These are phyloP conservation scores for Seminavis robusta DNA, from an alignment of 108 stramenopile genomes.

Conservation along the genomic window DNA sequence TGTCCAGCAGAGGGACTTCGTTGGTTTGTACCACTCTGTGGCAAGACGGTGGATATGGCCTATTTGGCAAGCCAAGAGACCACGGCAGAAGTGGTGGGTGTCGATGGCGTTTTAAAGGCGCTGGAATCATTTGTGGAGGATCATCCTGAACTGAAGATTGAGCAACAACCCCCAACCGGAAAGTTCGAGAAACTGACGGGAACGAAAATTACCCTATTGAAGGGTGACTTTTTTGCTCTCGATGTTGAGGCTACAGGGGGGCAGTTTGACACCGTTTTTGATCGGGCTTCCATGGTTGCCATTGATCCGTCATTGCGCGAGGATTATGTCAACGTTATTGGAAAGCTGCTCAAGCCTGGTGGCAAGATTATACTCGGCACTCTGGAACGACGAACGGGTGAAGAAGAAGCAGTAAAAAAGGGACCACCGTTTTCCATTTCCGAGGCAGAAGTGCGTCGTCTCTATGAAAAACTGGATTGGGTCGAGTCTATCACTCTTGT, in stretches of 20 bases:
- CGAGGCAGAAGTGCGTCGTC: slow-evolving; percentile 36
- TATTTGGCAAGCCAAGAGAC: slow-evolving; percentile 42
- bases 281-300: slow-evolving; percentile 80
- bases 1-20: slow-evolving; percentile 5
- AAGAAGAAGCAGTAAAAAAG: slow-evolving; percentile 29
- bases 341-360: slow-evolving; percentile 46
- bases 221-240: slow-evolving; percentile 68
- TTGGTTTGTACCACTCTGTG: slow-evolving; percentile 87
- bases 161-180: neutral
- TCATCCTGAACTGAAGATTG: slow-evolving; percentile 50
- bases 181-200: slow-evolving; percentile 43
- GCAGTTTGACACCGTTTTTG: slow-evolving; percentile 64
- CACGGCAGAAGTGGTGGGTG: slow-evolving; percentile 56
- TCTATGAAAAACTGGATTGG: slow-evolving; percentile 43
- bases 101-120: slow-evolving; percentile 70
- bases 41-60: slow-evolving; percentile 82
- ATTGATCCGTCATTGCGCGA: slow-evolving; percentile 59
- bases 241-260: slow-evolving; percentile 22
- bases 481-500: slow-evolving; percentile 43
- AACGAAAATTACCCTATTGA: slow-evolving; percentile 47
- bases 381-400: slow-evolving; percentile 43
- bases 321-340: slow-evolving; percentile 52
- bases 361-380: slow-evolving; percentile 60
- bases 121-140: slow-evolving; percentile 69
- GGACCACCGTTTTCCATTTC: slow-evolving; percentile 62